These are phyloP conservation scores for Haplosporangium gracile DNA, from an alignment of 192 early-diverging fungal genomes.

Conservation along the genomic window DNA sequence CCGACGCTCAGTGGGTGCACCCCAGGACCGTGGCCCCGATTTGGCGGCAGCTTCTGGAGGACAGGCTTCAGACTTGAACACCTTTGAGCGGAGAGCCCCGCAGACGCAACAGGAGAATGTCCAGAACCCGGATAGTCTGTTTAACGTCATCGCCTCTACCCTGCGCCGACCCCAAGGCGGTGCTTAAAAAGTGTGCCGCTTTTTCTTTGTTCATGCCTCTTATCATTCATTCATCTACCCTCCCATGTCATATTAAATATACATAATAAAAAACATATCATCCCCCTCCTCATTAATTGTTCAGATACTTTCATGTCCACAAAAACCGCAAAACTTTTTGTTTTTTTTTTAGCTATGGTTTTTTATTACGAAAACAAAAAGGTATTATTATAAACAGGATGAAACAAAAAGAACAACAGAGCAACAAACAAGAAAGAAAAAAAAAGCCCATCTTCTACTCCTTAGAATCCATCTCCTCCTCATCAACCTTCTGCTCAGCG, in stretches of 20 bases:
- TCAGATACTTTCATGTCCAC: too few relatives aligned
- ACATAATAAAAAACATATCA: too few relatives aligned
- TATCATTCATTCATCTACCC: too few relatives aligned
- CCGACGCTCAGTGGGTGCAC: slow-evolving; percentile 16
- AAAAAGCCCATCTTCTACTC: background rate
- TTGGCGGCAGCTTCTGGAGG: slow-evolving; percentile 10
- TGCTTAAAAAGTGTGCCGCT: background rate
- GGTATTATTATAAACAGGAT: background rate
- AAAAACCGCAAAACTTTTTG: too few relatives aligned
- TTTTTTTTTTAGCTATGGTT: background rate
- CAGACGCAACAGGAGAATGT: slow-evolving; percentile 18
- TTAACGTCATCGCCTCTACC: background rate
- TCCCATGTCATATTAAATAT: too few relatives aligned
- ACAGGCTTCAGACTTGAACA: slow-evolving; percentile 34
- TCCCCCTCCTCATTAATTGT: too few relatives aligned
- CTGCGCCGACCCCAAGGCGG: background rate
- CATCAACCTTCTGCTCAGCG: slow-evolving; percentile 29
- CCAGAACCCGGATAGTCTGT: slow-evolving; percentile 12
- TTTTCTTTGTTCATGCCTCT: background rate
- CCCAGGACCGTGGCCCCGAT: slow-evolving; percentile 27
- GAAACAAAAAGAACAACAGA: background rate
- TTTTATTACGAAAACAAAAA: background rate
- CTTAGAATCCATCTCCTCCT: background rate
- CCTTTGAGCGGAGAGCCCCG: slow-evolving; percentile 39
- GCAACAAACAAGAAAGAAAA: background rate